Conservation (phyloP, 257 asterid genomes). For the Scutellaria baicalensis region DNA sequence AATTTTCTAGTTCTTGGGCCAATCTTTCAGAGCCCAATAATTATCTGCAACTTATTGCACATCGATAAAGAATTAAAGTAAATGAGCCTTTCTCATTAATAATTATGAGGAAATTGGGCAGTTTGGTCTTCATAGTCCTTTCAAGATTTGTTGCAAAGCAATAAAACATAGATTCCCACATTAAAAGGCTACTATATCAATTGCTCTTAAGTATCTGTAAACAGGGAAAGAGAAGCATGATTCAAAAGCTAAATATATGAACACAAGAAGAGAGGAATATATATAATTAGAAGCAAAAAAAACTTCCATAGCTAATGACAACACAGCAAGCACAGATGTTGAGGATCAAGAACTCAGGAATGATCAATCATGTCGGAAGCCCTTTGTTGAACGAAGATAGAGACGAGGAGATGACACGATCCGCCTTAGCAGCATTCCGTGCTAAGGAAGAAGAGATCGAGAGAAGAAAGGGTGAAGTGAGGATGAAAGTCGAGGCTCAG, state of each 20-base stretch:
- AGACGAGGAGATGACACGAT: conserved; percentile 73
- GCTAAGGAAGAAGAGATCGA: conserved; percentile 89
- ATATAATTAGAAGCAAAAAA: background rate
- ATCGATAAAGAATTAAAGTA: conserved; percentile 8
- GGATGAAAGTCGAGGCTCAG: conserved; percentile 63
- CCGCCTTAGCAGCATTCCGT: conserved; percentile 63
- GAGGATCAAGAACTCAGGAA: conserved; percentile 45
- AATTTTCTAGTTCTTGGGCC: too few relatives aligned
- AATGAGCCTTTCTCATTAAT: background rate
- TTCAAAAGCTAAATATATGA: conserved; percentile 12
- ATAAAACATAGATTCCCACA: conserved; percentile 23
- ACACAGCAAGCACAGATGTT: conserved; percentile 35
- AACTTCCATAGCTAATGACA: conserved; percentile 15
- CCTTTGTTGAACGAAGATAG: conserved; percentile 47
- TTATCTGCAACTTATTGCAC: background rate
- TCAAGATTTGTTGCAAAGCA: conserved; percentile 31
- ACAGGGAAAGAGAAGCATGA: conserved; percentile 37
- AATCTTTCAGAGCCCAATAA: background rate
- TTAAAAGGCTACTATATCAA: conserved; percentile 30
- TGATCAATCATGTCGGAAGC: conserved; percentile 37
- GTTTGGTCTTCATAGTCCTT: conserved; percentile 15
- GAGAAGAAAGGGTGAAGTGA: conserved; percentile 51
- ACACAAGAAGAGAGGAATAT: background rate
- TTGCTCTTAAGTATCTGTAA: conserved; percentile 34
- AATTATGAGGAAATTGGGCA: background rate